A percentile compares a stretch with the other conserved stretches of the same genome.
Conservation (phyloP, 257 asterid species). For the Eustoma russellianum region DNA sequence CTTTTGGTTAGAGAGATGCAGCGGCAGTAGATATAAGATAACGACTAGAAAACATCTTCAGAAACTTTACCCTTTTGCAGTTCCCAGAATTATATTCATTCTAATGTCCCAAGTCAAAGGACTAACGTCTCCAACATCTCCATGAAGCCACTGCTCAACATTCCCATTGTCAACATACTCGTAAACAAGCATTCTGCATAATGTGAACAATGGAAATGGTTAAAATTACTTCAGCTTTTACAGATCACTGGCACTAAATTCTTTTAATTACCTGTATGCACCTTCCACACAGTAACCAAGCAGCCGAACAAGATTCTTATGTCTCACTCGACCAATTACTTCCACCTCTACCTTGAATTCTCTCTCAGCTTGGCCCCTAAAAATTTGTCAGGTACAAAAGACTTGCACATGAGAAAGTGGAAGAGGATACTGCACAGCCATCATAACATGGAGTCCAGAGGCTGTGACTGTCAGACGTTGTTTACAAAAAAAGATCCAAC, state of each 20-base stretch:
- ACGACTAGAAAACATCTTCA: not conserved
- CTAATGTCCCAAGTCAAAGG: conserved; percentile 91
- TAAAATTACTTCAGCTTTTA: conserved; percentile 11
- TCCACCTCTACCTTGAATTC: conserved; percentile 97
- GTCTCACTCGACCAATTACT: conserved; percentile 89
- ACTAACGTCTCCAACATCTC: conserved; percentile 87
- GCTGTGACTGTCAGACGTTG: not conserved
- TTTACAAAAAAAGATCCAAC: not conserved
- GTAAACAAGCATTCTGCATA: conserved; percentile 81
- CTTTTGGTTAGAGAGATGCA: not conserved
- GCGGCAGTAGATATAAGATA: not conserved
- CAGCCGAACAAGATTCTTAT: conserved; percentile 87
- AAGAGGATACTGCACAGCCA: conserved; percentile 10
- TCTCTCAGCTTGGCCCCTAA: conserved; percentile 93
- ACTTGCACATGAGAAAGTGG: conserved; percentile 11
- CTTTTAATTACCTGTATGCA: conserved; percentile 61
- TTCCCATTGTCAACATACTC: conserved; percentile 87
- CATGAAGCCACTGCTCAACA: conserved; percentile 97
- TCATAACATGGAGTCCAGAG: not conserved
- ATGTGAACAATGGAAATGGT: not conserved
- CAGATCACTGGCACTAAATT: not conserved
- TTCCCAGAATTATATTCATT: conserved; percentile 66
- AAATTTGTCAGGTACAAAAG: conserved; percentile 8
- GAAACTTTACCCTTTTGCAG: conserved; percentile 71
- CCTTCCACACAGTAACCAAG: conserved; percentile 97